Conservation (phyloP, 2,329 filamentous ascomycete genomes). For the Verticillium klebahnii region DNA sequence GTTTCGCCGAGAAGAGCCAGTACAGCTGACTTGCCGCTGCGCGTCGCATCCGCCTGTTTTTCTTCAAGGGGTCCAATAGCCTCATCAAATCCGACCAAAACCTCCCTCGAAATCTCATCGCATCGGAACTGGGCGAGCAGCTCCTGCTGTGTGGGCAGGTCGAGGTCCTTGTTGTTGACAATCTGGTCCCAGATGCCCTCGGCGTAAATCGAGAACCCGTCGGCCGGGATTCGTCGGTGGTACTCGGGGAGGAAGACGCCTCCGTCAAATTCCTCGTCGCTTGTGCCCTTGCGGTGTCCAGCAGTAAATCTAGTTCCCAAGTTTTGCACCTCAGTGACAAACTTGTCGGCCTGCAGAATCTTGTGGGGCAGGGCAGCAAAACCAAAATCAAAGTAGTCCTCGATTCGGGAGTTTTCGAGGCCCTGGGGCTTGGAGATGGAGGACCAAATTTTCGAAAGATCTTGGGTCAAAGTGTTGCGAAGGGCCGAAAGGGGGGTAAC, state of each 20-base stretch:
- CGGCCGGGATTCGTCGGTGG: constrained; percentile 90
- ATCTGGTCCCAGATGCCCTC: constrained; percentile 98
- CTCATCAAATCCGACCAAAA: constrained; percentile 76
- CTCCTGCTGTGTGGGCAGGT: constrained; percentile 95
- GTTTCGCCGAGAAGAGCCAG: constrained; percentile 69
- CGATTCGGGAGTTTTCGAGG: constrained; percentile 82
- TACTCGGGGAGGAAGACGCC: constrained; percentile 91
- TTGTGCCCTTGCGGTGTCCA: constrained; percentile 66
- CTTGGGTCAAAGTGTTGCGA: constrained; percentile 83
- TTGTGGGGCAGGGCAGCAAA: constrained; percentile 96
- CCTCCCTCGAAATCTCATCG: constrained; percentile 92
- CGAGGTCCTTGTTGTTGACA: constrained; percentile 96
- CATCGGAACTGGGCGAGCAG: constrained; percentile 94
- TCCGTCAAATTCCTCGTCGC: constrained; percentile 65
- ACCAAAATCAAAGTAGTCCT: constrained; percentile 98
- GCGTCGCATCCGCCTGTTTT: constrained; percentile 69
- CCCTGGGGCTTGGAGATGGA: constrained; percentile 88
- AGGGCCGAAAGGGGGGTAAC: constrained; percentile 87
- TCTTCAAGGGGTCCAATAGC: constrained; percentile 82
- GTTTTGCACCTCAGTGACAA: constrained; percentile 72
- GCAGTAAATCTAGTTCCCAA: constrained; percentile 78
- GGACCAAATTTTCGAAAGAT: constrained; percentile 87
- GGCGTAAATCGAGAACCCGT: constrained; percentile 93
- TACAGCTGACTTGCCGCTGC: constrained; percentile 68
- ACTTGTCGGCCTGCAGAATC: constrained; percentile 90